Conservation (phyloP, 352 stramenopile genomes). For the Nothophytophthora sp. region DNA sequence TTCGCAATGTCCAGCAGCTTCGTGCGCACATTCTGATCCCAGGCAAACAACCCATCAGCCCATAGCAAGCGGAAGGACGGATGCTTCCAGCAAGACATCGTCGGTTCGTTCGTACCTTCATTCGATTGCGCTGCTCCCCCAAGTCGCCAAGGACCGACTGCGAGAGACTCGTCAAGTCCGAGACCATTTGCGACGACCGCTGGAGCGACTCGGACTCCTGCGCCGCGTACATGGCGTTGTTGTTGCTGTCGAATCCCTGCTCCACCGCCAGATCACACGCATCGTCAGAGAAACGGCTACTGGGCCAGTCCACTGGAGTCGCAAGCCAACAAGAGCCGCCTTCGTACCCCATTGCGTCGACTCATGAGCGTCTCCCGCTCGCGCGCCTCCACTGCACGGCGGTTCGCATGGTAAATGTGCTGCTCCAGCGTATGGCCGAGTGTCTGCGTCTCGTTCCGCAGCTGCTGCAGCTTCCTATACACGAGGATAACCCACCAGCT, state of each 20-base stretch:
- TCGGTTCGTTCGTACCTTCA: constrained; percentile 54
- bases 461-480: constrained; percentile 67
- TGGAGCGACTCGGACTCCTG: constrained; percentile 83
- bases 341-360: constrained; percentile 50
- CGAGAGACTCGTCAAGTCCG: constrained; percentile 72
- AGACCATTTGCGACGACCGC: constrained; percentile 80
- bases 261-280: not conserved
- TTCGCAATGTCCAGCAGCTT: constrained; percentile 87
- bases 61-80: no score
- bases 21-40: constrained; percentile 60
- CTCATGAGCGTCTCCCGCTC: constrained; percentile 80
- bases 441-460: constrained; percentile 69
- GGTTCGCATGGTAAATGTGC: constrained; percentile 71
- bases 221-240: constrained; percentile 70
- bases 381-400: constrained; percentile 63
- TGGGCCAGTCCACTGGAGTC: no score
- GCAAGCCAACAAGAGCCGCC: not conserved
- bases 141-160: constrained; percentile 77
- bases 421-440: constrained; percentile 74
- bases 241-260: constrained; percentile 66
- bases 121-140: constrained; percentile 57
- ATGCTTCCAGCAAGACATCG: no score
- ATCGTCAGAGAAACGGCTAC: not conserved
- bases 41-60: constrained; percentile 5
- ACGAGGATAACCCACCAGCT: not conserved